These are phyloP conservation scores for Suhomyces kunorum DNA, from an alignment of 1,139 yeast genomes.

Conservation along the genomic window DNA sequence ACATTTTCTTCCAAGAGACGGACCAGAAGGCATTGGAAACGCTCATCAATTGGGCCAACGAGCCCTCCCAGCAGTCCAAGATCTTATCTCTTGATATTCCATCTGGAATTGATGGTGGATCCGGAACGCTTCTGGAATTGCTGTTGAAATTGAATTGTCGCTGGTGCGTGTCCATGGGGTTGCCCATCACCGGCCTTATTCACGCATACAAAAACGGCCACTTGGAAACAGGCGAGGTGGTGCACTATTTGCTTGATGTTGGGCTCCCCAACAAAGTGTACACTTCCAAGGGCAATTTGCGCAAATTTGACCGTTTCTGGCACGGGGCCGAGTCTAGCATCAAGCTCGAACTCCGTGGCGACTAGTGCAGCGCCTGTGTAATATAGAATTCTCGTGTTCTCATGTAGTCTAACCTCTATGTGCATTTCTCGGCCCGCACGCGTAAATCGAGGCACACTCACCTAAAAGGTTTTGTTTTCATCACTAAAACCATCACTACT, in stretches of 20 bases:
- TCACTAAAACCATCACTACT: slow-evolving; percentile 1
- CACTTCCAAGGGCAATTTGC: slow-evolving; percentile 38
- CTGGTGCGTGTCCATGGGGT: slow-evolving; percentile 70
- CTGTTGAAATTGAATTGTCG: slow-evolving; percentile 37
- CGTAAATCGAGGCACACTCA: slow-evolving; percentile 1
- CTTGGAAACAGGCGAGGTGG: slow-evolving; percentile 38
- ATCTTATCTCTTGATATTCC: slow-evolving; percentile 78
- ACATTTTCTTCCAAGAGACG: slow-evolving; percentile 38
- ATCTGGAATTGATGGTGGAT: slow-evolving; percentile 82
- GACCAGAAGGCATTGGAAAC: slow-evolving; percentile 45
- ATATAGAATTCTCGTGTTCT: neutral
- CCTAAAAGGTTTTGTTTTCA: slow-evolving; percentile 5
- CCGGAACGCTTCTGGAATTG: slow-evolving; percentile 55
- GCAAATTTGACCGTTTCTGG: slow-evolving; percentile 51
- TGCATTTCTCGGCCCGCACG: slow-evolving; percentile 5
- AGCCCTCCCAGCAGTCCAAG: slow-evolving; percentile 46
- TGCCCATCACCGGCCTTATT: slow-evolving; percentile 68
- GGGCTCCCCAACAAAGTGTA: slow-evolving; percentile 65
- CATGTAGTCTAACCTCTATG: neutral
- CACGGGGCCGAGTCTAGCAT: slow-evolving; percentile 38
- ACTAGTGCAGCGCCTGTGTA: slow-evolving; percentile 5
- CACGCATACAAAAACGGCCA: slow-evolving; percentile 58
- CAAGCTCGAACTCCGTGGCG: slow-evolving; percentile 25
- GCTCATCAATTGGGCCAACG: slow-evolving; percentile 72
- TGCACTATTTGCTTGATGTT: slow-evolving; percentile 68